Base-by-base conservation (phyloP, 108 stramenopile genomes). In the Skeletonema marinoi region DNA sequence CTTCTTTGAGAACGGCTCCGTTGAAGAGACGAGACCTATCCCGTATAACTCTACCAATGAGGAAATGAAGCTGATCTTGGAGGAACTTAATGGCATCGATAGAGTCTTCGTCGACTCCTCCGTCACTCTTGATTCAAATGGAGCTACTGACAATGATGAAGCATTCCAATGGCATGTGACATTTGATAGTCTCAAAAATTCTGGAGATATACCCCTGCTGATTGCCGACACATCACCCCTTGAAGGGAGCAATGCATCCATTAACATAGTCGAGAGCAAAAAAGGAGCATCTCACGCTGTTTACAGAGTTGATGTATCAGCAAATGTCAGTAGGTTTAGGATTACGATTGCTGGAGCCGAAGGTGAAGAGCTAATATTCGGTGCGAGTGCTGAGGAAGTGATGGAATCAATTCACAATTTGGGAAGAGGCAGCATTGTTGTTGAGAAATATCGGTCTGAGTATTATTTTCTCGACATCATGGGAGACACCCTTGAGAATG, bases 101-200 rank as follows among this genome's bases (percentile, higher is more conserved):
- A 56, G 44, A 59, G 71, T 80, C 1, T 32, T 44, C 21, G 79
- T 86, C n/a, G 65, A 75, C 12, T 46, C 54, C 4, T 71, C 78
- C n/a, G 33, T 65, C n/a, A 69, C 11, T 66, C 35, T 81, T 30
- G 69, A 77, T 51, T 56, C 41, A 3, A 61, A 66, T 69, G 60
- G 58, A 14, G n/a, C 6, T 56, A 56, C 5, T 56, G 19, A 2
- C 1, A 46, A n/a, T 46, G 54, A 8, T 25, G 1, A 10, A 25
- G 78, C 78, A 36, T 62, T 39, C 38, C 61, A 77, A 48, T 86
- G 86, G 86, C 72, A 80, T 36, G 75, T 81, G 16, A 86, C 86
- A 14, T 86, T 86, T 51, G 46, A 64, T 36, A 72, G 65, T 38
- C 64, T 86, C 5, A 80, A 70, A 50, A 80, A 84, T 76, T 74